phyloP scores from a whole-genome alignment of 768 basidiomycete genomes.

The Suillus weaverae region DNA sequence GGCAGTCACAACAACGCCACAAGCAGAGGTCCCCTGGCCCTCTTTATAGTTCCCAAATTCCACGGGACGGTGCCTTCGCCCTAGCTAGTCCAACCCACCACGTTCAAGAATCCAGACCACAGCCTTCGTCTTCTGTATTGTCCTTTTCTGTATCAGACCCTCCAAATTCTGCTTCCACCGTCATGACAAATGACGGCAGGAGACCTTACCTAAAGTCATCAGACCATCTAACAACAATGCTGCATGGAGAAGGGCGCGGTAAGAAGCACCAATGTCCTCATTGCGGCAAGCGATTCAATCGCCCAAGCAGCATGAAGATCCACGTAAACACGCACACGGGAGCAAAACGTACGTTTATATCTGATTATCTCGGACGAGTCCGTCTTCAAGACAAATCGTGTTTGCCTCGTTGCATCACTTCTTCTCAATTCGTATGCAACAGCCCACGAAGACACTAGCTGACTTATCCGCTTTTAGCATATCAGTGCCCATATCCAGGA shows the following conservation, averaged over 20 bases:
- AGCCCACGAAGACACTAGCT: constrained; percentile 9
- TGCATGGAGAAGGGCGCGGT: constrained; percentile 33
- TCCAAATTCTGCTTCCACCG: constrained; percentile 23
- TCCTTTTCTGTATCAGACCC: constrained; percentile 36
- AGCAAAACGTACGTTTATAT: constrained; percentile 34
- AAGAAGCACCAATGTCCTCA: constrained; percentile 39
- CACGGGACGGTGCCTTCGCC: background rate
- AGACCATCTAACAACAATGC: constrained; percentile 25
- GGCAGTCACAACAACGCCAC: constrained; percentile 1
- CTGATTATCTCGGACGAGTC: constrained; percentile 5
- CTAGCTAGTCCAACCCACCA: background rate
- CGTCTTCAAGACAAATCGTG: background rate
- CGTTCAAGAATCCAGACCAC: constrained; percentile 17
- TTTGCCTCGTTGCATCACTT: constrained; percentile 7
- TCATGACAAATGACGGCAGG: constrained; percentile 30
- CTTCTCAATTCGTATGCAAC: background rate
- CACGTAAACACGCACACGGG: constrained; percentile 44
- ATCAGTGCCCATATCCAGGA: constrained; percentile 70
- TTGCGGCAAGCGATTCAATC: constrained; percentile 43
- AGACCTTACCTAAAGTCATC: constrained; percentile 30
- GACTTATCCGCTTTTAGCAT: constrained; percentile 45
- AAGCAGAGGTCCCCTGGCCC: background rate
- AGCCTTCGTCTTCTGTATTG: constrained; percentile 31
- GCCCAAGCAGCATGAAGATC: constrained; percentile 43
- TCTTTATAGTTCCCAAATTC: constrained; percentile 22